phyloP scores from a whole-genome alignment of 2,329 filamentous ascomycete genomes.

The Trichoderma pleuroti region DNA sequence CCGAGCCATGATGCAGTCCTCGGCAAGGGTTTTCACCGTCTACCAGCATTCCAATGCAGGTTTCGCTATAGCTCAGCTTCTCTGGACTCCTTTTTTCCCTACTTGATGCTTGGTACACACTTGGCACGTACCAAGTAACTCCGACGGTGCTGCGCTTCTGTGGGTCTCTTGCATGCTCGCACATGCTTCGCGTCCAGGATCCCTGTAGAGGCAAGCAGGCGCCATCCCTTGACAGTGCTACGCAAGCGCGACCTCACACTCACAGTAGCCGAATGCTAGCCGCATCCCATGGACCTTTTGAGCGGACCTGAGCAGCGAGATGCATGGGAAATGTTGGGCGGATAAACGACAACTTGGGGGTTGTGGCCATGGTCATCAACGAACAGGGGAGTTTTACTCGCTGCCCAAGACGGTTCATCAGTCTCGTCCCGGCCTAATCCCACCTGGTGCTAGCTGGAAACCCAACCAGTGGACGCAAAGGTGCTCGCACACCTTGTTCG shows the following conservation, averaged over 20 bases:
- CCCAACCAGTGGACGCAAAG: slow-evolving; percentile 16
- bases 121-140: background rate
- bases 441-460: slow-evolving; percentile 17
- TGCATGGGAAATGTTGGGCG: background rate
- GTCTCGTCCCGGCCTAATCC: slow-evolving; percentile 5
- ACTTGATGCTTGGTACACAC: background rate
- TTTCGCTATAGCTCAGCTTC: background rate
- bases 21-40: background rate
- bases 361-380: background rate
- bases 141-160: background rate
- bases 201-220: background rate
- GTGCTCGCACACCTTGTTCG: background rate
- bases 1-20: background rate
- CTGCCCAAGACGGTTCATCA: background rate
- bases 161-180: background rate
- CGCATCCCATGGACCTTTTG: slow-evolving; percentile 6
- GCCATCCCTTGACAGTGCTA: slow-evolving; percentile 4
- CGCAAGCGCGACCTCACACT: background rate
- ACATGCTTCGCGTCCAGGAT: background rate
- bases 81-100: background rate
- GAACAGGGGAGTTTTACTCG: background rate
- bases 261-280: slow-evolving; percentile 6
- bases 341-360: background rate
- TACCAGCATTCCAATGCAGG: background rate
- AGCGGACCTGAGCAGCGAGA: background rate